Base-by-base conservation (phyloP, 305 asterid species). In the Stenogyne calaminthoides region DNA sequence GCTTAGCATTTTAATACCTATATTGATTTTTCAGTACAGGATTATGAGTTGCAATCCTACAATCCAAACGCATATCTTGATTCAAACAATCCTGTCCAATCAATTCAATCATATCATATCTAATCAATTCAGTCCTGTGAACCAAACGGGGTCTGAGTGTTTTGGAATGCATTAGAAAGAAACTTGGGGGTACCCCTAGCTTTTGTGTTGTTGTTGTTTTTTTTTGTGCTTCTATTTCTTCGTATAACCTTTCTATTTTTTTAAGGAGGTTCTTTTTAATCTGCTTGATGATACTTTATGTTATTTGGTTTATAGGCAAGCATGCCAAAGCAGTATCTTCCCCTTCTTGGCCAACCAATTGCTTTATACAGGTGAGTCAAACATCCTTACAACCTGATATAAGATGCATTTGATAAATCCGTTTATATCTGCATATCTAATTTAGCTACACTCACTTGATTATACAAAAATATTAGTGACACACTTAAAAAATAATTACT, bases 291-390 rank as follows among this genome's bases (percentile, higher is more conserved):
- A 78, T 83, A 69, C 19, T 79, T 71, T 73, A 2, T 72, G 73
- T 69, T 84, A 34, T 79, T 81, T 88, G 83, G 73, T 87, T 82
- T 52, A 6, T 81, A 94, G 99, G 96, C 97, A 42, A 88, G 87
- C 88, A 92, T 94, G 96, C 99, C 99, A 65, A 94, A 94, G 89
- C 99, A 94, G 90, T 94, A 94, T 79, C 91, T 94, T 77, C 98
- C 98, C 67, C 98, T 94, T 80, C 92, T 94, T 70, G 98, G 95
- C 67, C 98, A 90, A 70, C 98, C 98, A 49, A 92, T 94, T 71
- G 99, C 98, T 61, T 76, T 94, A 80, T 90, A 94, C 83, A 94
- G 99, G 99, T 92, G 83, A 79, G 75, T 71, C 52, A 68, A 7
- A 47, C 73, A 52, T 37, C 51, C 32, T 36, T 40, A n/a, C n/a